A percentile compares a stretch with the other conserved stretches of the same genome.
Conservation (phyloP, 1,284 basidiomycete species). For the Waitea zeae region DNA sequence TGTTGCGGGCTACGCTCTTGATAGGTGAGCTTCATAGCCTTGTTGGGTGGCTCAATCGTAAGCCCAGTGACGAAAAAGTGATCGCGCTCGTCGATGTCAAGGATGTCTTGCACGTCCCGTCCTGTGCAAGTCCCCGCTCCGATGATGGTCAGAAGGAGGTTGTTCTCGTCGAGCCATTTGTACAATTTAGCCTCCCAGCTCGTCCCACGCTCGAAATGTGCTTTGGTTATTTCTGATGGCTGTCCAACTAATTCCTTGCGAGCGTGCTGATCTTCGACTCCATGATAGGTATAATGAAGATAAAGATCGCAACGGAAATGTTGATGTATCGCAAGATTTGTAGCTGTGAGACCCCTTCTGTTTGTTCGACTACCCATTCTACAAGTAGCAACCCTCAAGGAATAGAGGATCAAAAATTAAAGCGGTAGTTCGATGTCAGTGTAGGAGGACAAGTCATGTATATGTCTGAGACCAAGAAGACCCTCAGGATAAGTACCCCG, state of each 20-base stretch:
- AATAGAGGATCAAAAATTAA: too few relatives aligned
- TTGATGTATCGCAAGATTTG: slow-evolving; percentile 25
- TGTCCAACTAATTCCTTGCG: slow-evolving; percentile 4
- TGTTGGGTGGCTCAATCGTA: slow-evolving; percentile 21
- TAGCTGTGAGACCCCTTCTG: too few relatives aligned
- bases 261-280: too few relatives aligned
- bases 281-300: slow-evolving; percentile 24
- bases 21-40: slow-evolving; percentile 17
- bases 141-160: slow-evolving; percentile 21
- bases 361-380: too few relatives aligned
- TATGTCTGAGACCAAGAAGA: too few relatives aligned
- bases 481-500: too few relatives aligned
- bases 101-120: too few relatives aligned
- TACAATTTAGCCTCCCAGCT: slow-evolving; percentile 32
- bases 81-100: slow-evolving; percentile 21
- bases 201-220: slow-evolving; percentile 24
- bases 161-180: slow-evolving; percentile 23
- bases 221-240: slow-evolving; percentile 15
- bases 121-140: too few relatives aligned
- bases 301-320: slow-evolving; percentile 29
- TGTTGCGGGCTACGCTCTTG: slow-evolving; percentile 10
- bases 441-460: too few relatives aligned
- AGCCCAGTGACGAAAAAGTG: slow-evolving; percentile 32
- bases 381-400: too few relatives aligned
- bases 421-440: too few relatives aligned